phyloP scores from a whole-genome alignment of 2,329 filamentous ascomycete species.

The Penicillium nordicum region DNA sequence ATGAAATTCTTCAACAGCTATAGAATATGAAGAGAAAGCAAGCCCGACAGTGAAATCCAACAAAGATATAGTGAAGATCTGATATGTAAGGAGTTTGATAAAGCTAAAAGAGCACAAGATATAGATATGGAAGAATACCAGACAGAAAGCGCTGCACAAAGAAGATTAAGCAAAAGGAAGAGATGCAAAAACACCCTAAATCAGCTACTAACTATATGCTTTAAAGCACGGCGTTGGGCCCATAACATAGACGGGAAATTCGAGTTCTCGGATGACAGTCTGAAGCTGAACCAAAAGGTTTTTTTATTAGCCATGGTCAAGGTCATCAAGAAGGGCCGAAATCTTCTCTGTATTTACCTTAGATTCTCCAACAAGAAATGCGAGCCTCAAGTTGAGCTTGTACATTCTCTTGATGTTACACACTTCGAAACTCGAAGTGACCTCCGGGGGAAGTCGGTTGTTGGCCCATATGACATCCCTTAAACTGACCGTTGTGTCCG shows the following conservation, averaged over 20 bases:
- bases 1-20: neutral
- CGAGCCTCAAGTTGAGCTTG: slow-evolving; percentile 12
- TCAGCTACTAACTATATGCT: neutral
- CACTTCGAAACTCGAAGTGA: slow-evolving; percentile 17
- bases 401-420: slow-evolving; percentile 19
- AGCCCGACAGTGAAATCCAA: no score
- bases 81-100: no score
- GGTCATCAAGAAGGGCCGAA: neutral
- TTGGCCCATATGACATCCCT: neutral
- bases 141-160: neutral
- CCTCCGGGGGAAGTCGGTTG: slow-evolving; percentile 6
- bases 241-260: slow-evolving; percentile 17
- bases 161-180: neutral
- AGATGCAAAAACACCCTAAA: neutral
- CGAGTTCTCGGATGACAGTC: slow-evolving; percentile 13
- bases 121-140: neutral
- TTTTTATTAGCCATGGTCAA: neutral
- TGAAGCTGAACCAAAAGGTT: neutral
- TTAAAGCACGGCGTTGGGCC: neutral
- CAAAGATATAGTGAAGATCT: neutral
- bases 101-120: neutral
- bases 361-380: slow-evolving; percentile 5
- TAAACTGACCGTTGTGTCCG: neutral
- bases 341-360: slow-evolving; percentile 5
- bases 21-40: neutral